These are phyloP conservation scores for Neopestalotiopsis clavispora DNA, from an alignment of 2,329 filamentous ascomycete genomes.

Conservation along the genomic window DNA sequence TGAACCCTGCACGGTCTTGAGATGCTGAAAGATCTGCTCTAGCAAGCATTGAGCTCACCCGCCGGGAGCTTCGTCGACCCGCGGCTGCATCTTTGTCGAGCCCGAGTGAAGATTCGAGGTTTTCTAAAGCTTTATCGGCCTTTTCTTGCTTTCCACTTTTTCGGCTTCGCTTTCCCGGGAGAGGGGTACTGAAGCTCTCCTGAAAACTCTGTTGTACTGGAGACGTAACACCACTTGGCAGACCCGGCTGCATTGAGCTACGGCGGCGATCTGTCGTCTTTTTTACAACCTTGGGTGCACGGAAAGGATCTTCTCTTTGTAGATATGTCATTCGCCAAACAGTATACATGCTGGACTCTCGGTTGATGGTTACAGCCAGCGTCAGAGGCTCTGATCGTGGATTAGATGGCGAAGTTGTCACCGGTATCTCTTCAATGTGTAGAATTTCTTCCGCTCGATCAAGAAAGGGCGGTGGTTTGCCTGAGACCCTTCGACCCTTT, in stretches of 20 bases:
- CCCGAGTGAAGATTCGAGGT: constrained; percentile 72
- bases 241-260: constrained; percentile 69
- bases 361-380: constrained; percentile 81
- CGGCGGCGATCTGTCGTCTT: constrained; percentile 57
- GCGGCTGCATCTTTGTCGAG: constrained; percentile 64
- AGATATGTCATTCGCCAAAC: constrained; percentile 86
- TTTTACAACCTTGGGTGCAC: constrained; percentile 52
- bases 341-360: constrained; percentile 76
- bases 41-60: constrained; percentile 90
- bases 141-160: constrained; percentile 54
- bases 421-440: constrained; percentile 73
- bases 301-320: constrained; percentile 65
- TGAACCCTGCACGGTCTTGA: constrained; percentile 80
- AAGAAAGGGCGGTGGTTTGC: constrained; percentile 60
- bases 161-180: constrained; percentile 57
- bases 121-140: constrained; percentile 58
- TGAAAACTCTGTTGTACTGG: constrained; percentile 73
- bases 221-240: constrained; percentile 76
- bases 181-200: constrained; percentile 74
- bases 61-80: constrained; percentile 67
- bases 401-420: constrained; percentile 49
- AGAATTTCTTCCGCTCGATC: constrained; percentile 82
- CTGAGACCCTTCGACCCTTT: constrained; percentile 42
- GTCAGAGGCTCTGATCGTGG: constrained; percentile 58
- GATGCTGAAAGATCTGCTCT: constrained; percentile 85